Conservation (phyloP, 306 rosid species). For the apple (Malus domestica) region ASM211411v1 NC_041798.1:26407501-26408000, state of each 20-base stretch:
- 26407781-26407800: slow-evolving; percentile 90
- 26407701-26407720: slow-evolving; percentile 90
- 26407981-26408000: slow-evolving; percentile 13
- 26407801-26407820: slow-evolving; percentile 74
- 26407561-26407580: background rate
- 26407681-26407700: slow-evolving; percentile 92
- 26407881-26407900: slow-evolving; percentile 96
- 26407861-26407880: slow-evolving; percentile 99
- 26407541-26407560: background rate
- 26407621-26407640: slow-evolving; percentile 99
- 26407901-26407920: slow-evolving; percentile 90
- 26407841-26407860: slow-evolving; percentile 78
- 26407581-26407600: slow-evolving; percentile 69
- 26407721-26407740: slow-evolving; percentile 93
- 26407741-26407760: slow-evolving; percentile 94
- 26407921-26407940: slow-evolving; percentile 43
- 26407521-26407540: background rate
- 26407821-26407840: slow-evolving; percentile 72
- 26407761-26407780: slow-evolving; percentile 90
- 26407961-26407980: slow-evolving; percentile 43
- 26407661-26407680: slow-evolving; percentile 90
- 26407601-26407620: slow-evolving; percentile 80
- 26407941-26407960: slow-evolving; percentile 29
- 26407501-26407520: background rate
- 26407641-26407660: slow-evolving; percentile 91